Percentiles rank a stretch among this genome's conserved stretches.
Conservation (phyloP, 225 moss, liverwort and hornwort species). For the Polytrichum formosum region DNA sequence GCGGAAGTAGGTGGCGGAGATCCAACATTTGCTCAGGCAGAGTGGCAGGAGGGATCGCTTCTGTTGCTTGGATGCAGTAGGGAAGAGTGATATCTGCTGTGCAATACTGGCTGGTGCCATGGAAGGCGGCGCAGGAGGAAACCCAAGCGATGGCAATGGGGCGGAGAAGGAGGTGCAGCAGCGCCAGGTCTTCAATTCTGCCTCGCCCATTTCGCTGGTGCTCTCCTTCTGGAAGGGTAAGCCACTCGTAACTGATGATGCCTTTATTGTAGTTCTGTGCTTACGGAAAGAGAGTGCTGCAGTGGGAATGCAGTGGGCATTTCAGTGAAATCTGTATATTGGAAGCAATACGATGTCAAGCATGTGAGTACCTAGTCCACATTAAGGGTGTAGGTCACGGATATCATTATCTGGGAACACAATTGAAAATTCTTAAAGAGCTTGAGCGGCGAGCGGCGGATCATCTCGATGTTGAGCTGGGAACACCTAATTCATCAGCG, state of each 20-base stretch:
- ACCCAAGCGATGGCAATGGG: background rate
- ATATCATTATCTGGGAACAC: background rate
- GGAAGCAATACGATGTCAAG: too few species aligned
- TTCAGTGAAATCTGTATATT: too few species aligned
- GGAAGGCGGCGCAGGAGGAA: background rate
- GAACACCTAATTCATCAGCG: too few species aligned
- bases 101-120: background rate
- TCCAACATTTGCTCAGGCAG: too few species aligned
- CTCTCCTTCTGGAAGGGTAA: slow-evolving; percentile 56
- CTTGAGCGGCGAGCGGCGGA: background rate
- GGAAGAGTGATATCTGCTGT: too few species aligned
- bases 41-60: too few species aligned
- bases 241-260: background rate
- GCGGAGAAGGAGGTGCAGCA: slow-evolving; percentile 31
- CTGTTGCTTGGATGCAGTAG: too few species aligned
- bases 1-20: too few species aligned
- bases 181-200: slow-evolving; percentile 34
- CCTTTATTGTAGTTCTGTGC: background rate
- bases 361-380: too few species aligned
- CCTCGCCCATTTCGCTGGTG: slow-evolving; percentile 56
- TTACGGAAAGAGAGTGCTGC: background rate
- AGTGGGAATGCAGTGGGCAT: background rate
- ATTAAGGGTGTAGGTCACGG: background rate
- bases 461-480: too few species aligned
- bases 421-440: background rate